A percentile compares a stretch with the other conserved stretches of the same genome.
These are phyloP conservation scores for Aspergillus diversus DNA, from an alignment of 495 filamentous ascomycete species.

Conservation along the genomic window DNA sequence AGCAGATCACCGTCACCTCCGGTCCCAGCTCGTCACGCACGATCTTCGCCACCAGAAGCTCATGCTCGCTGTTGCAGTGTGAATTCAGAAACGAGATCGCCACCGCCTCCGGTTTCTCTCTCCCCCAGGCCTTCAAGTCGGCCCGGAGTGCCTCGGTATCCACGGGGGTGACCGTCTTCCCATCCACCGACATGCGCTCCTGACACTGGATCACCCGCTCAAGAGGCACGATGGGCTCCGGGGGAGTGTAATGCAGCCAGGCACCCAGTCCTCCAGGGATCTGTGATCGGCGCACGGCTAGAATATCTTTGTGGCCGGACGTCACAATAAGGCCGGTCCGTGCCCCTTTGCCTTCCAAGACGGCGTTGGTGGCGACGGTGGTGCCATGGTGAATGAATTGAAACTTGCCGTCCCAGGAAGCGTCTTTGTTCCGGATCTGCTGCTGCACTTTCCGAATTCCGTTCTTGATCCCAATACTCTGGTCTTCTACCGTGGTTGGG, in stretches of 20 bases:
- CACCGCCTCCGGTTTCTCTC: constrained; percentile 46
- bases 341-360: constrained; percentile 90
- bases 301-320: constrained; percentile 59
- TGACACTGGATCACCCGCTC: constrained; percentile 52
- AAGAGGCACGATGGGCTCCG: constrained; percentile 53
- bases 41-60: constrained; percentile 38
- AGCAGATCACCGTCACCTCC: constrained; percentile 44
- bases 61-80: constrained; percentile 48
- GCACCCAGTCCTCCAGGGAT: constrained; percentile 53
- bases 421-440: constrained; percentile 25
- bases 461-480: constrained; percentile 52
- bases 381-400: constrained; percentile 60
- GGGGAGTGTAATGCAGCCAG: constrained; percentile 52
- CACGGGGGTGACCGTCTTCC: constrained; percentile 42
- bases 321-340: constrained; percentile 81
- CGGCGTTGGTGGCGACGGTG: constrained; percentile 80
- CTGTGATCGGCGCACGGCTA: constrained; percentile 47
- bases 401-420: constrained; percentile 33
- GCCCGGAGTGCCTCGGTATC: constrained; percentile 41
- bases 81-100: constrained; percentile 54
- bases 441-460: constrained; percentile 44
- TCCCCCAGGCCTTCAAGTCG: constrained; percentile 30
- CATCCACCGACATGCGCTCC: constrained; percentile 50
- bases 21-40: constrained; percentile 42
- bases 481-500: constrained; percentile 50